These are phyloP conservation scores for Mangifera indica DNA, from an alignment of 345 rosid species.

Conservation along the genomic window DNA sequence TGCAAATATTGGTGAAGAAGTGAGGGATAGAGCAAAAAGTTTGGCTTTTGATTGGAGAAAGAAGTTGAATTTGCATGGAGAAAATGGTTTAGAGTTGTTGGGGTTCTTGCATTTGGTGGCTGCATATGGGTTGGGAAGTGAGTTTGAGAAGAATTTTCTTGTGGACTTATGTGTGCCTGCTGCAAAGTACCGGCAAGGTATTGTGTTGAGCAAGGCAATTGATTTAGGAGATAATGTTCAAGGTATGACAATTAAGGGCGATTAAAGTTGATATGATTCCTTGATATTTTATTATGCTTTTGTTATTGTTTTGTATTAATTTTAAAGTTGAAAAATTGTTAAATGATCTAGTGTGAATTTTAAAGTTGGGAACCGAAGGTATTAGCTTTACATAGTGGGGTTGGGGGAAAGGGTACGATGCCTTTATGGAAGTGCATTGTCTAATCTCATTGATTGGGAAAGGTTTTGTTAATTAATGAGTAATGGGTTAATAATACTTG, in stretches of 20 bases:
- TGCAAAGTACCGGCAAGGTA: conserved; percentile 43
- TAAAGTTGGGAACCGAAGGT: conserved; percentile 3
- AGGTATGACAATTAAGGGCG: conserved; percentile 30
- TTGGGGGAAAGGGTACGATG: background rate
- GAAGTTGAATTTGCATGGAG: conserved; percentile 30
- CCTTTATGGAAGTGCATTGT: background rate
- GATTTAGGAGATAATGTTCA: conserved; percentile 45
- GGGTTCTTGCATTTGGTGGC: conserved; percentile 57
- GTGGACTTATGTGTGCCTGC: conserved; percentile 35
- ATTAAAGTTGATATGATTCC: background rate
- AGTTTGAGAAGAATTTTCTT: conserved; percentile 43
- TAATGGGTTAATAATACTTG: background rate
- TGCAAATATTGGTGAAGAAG: conserved; percentile 28
- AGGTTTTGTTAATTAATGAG: background rate
- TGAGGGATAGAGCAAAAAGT: conserved; percentile 54
- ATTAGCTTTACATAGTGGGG: background rate
- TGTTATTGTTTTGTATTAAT: background rate
- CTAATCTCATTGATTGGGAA: background rate
- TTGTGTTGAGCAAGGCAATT: conserved; percentile 46
- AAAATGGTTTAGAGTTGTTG: conserved; percentile 35
- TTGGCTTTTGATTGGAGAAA: conserved; percentile 61
- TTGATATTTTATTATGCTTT: background rate
- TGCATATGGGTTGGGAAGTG: conserved; percentile 45
- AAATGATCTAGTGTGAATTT: background rate
- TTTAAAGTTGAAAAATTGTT: background rate